A percentile compares a stretch with the other conserved stretches of the same genome.
These are phyloP conservation scores for Trypanosoma congolense DNA, from an alignment of 208 protist species.

Conservation along the genomic window DNA sequence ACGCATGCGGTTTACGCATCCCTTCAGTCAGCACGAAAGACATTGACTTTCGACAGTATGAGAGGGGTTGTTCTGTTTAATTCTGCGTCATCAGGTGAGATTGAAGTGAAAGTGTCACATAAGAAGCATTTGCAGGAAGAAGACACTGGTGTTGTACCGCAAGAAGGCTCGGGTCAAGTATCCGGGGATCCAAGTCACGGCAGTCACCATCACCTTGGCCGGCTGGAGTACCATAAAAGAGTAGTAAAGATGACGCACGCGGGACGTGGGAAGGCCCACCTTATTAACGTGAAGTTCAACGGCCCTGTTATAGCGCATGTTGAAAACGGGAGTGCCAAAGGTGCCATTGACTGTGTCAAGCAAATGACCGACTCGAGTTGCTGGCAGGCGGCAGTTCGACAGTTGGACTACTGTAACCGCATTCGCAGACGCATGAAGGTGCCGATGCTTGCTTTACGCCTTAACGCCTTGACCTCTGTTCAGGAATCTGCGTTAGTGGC, in stretches of 20 bases:
- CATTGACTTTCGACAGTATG: conserved; percentile 52
- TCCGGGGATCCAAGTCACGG: not conserved
- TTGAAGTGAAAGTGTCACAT: conserved; percentile 21
- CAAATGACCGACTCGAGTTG: conserved; percentile 21
- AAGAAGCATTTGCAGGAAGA: not conserved
- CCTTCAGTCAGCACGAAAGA: conserved; percentile 65
- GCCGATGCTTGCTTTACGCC: conserved; percentile 68
- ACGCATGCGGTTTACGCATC: conserved; percentile 59
- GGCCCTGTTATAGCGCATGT: conserved; percentile 45
- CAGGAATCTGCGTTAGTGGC: conserved; percentile 28
- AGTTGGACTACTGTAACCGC: conserved; percentile 52
- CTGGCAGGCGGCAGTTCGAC: conserved; percentile 55
- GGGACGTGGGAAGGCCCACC: not conserved
- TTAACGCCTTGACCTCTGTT: conserved; percentile 73
- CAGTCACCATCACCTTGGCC: not conserved
- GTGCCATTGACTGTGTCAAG: conserved; percentile 36
- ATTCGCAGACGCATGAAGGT: conserved; percentile 73
- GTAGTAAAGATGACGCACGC: too few relatives aligned
- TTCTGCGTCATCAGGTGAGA: conserved; percentile 29
- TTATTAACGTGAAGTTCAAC: conserved; percentile 25
- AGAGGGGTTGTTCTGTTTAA: conserved; percentile 27
- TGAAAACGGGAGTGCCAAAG: conserved; percentile 45
- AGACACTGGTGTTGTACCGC: not conserved
- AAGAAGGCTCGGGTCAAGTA: not conserved
- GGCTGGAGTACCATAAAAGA: not conserved